phyloP scores from a whole-genome alignment of 805 yeast species.

The Starmerella bacillaris region DNA sequence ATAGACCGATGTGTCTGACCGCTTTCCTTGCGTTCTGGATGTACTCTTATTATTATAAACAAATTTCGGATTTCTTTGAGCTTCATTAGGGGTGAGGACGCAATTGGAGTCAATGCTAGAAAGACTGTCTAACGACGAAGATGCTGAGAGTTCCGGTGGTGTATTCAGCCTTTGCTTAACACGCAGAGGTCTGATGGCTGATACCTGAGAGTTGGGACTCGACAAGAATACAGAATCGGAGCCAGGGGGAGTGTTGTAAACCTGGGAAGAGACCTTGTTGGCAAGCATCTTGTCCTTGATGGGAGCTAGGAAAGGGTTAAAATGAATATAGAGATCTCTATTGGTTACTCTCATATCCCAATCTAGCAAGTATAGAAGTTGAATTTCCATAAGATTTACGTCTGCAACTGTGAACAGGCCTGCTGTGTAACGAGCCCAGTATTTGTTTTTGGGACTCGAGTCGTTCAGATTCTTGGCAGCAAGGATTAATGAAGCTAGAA shows the following conservation, averaged over 20 bases:
- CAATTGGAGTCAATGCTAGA: slow-evolving; percentile 14
- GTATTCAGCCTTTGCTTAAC: slow-evolving; percentile 5
- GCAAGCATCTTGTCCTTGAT: slow-evolving; percentile 37
- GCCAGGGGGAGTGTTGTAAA: background rate
- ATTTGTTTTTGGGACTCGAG: slow-evolving; percentile 85
- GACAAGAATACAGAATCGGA: background rate
- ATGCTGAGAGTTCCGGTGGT: slow-evolving; percentile 13
- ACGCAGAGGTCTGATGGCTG: slow-evolving; percentile 8
- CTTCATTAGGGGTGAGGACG: slow-evolving; percentile 11
- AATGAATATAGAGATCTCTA: slow-evolving; percentile 48
- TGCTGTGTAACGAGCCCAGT: slow-evolving; percentile 86
- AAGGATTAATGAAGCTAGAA: slow-evolving; percentile 69
- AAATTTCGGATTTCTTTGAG: too few relatives aligned
- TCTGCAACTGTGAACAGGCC: slow-evolving; percentile 63
- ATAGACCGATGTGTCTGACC: too few relatives aligned
- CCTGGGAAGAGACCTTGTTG: slow-evolving; percentile 1
- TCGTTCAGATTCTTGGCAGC: slow-evolving; percentile 91
- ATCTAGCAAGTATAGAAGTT: slow-evolving; percentile 58
- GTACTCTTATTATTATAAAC: too few relatives aligned
- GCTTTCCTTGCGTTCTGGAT: too few relatives aligned
- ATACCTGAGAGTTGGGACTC: background rate
- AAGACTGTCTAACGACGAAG: slow-evolving; percentile 16
- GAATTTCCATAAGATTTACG: slow-evolving; percentile 82
- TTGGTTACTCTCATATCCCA: slow-evolving; percentile 67
- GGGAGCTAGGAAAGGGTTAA: slow-evolving; percentile 59